These are phyloP conservation scores for Saccharomyces hybrid DNA, from an alignment of 1,139 yeast genomes.

Conservation along the genomic window DNA sequence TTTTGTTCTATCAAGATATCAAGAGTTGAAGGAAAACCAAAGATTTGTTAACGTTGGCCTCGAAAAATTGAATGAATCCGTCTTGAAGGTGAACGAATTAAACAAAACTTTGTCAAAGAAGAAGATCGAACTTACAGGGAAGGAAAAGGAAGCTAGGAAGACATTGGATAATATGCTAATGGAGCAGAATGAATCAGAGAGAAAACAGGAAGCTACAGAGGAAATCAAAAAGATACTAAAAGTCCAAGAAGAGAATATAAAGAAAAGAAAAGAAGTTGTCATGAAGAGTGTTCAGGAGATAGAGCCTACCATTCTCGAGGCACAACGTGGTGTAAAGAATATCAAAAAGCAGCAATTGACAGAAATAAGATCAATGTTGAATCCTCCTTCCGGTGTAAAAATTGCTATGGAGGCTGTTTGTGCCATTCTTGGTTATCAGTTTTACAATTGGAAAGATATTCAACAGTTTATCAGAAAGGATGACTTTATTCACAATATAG, in stretches of 20 bases:
- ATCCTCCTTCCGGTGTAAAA: conserved; percentile 87
- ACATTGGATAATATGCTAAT: conserved; percentile 73
- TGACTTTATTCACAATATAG: conserved; percentile 80
- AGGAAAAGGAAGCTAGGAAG: conserved; percentile 61
- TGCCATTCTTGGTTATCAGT: conserved; percentile 65
- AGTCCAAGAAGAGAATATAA: conserved; percentile 57
- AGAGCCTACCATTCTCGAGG: conserved; percentile 80
- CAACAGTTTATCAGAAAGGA: conserved; percentile 72
- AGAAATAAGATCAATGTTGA: conserved; percentile 80
- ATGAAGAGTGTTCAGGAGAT: conserved; percentile 60
- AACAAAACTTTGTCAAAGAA: conserved; percentile 49
- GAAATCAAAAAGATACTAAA: conserved; percentile 66
- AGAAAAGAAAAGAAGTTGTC: conserved; percentile 48
- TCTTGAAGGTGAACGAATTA: conserved; percentile 59
- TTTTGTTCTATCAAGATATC: conserved; percentile 40
- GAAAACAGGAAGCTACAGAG: conserved; percentile 79
- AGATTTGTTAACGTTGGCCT: conserved; percentile 68
- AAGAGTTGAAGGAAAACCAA: conserved; percentile 58
- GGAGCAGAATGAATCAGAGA: conserved; percentile 88
- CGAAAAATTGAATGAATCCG: conserved; percentile 70
- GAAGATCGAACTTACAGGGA: conserved; percentile 41
- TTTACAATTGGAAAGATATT: conserved; percentile 71
- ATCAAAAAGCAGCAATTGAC: conserved; percentile 89
- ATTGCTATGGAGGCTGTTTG: conserved; percentile 86
- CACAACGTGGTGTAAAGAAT: conserved; percentile 79